phyloP scores from a whole-genome alignment of 495 filamentous ascomycete genomes.

The Corynascus novoguineensis region DNA sequence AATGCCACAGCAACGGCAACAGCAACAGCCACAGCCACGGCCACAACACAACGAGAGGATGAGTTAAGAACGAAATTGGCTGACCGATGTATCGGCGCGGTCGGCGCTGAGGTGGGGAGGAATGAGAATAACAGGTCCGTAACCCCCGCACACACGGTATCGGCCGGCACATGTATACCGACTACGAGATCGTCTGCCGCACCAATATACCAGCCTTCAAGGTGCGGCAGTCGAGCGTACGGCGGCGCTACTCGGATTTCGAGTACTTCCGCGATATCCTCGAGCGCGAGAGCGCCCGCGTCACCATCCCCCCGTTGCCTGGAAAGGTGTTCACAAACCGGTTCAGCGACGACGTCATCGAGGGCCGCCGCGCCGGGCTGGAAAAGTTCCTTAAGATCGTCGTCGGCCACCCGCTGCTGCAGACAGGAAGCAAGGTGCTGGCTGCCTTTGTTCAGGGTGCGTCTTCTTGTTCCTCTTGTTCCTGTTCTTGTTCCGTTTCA shows the following conservation, averaged over 20 bases:
- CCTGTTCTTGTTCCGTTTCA: not conserved
- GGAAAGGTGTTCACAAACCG: conserved; percentile 98
- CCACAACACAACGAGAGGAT: no score
- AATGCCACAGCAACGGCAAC: no score
- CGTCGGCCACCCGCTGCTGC: conserved; percentile 89
- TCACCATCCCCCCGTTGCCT: conserved; percentile 91
- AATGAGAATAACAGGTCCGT: conserved; percentile 57
- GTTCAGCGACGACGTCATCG: conserved; percentile 97
- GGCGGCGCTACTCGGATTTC: conserved; percentile 93
- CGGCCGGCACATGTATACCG: conserved; percentile 94
- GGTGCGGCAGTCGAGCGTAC: conserved; percentile 72
- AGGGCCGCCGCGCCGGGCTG: conserved; percentile 84
- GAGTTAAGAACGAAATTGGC: no score
- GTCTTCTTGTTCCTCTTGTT: conserved; percentile 28
- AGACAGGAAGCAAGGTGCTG: conserved; percentile 95
- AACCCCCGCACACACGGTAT: conserved; percentile 94
- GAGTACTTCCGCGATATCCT: conserved; percentile 98
- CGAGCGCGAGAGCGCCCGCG: conserved; percentile 87
- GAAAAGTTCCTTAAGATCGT: conserved; percentile 98
- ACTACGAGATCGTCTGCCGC: conserved; percentile 93
- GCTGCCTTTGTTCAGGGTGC: conserved; percentile 92
- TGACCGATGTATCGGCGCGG: no score
- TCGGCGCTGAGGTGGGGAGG: not conserved
- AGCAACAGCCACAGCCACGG: no score
- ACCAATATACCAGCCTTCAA: conserved; percentile 99